phyloP scores from a whole-genome alignment of 129 eudicot species.

The Artemisia annua region DNA sequence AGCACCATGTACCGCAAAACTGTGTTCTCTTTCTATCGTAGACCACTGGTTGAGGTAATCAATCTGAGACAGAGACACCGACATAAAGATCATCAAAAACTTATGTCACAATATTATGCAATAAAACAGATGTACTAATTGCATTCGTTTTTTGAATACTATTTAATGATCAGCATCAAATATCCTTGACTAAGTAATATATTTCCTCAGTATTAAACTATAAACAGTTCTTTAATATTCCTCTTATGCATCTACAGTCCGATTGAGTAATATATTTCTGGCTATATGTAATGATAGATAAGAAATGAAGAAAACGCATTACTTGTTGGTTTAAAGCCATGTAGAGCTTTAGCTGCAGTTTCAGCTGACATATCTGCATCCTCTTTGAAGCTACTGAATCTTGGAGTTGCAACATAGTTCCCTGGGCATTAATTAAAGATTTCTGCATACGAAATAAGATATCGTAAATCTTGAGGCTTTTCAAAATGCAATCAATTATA shows the following conservation, averaged over 20 bases:
- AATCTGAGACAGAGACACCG: constrained; percentile 41
- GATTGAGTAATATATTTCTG: too few relatives aligned
- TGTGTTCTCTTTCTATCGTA: constrained; percentile 69
- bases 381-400: constrained; percentile 62
- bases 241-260: too few relatives aligned
- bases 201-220: neutral
- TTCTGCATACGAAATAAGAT: constrained; percentile 48
- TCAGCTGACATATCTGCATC: constrained; percentile 56
- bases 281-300: too few relatives aligned
- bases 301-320: constrained; percentile 19
- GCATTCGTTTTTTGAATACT: too few relatives aligned
- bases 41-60: constrained; percentile 76
- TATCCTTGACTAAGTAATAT: neutral
- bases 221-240: too few relatives aligned
- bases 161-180: too few relatives aligned
- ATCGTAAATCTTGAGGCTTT: neutral
- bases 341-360: constrained; percentile 62
- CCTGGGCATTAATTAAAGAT: constrained; percentile 64
- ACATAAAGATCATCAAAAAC: constrained; percentile 5
- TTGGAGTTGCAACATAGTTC: constrained; percentile 56
- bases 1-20: constrained; percentile 55
- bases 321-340: constrained; percentile 68
- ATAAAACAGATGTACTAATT: neutral
- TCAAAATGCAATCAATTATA: constrained; percentile 12
- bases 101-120: constrained; percentile 2